A percentile compares a stretch with the other conserved stretches of the same genome.
phyloP scores from a whole-genome alignment of 2,329 filamentous ascomycete species.

The Aspergillus luchuensis region DNA sequence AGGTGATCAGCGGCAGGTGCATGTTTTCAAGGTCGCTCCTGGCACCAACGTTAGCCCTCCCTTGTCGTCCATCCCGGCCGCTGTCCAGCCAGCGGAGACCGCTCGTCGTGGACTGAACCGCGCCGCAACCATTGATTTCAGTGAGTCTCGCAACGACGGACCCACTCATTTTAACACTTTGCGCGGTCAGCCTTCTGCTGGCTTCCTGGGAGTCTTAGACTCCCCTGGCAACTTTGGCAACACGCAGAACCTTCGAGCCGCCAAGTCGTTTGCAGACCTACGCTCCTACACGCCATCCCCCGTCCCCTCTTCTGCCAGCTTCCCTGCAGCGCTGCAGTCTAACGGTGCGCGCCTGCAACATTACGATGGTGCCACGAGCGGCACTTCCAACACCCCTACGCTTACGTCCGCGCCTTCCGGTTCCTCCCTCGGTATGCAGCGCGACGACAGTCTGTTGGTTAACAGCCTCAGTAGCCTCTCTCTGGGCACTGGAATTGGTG shows the following conservation, averaged over 20 bases:
- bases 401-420: constrained; percentile 62
- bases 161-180: constrained; percentile 73
- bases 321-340: constrained; percentile 67
- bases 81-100: constrained; percentile 70
- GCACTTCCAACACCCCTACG: constrained; percentile 65
- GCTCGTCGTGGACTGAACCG: constrained; percentile 84
- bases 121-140: constrained; percentile 96
- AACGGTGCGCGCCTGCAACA: constrained; percentile 63
- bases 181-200: constrained; percentile 72
- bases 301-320: constrained; percentile 84
- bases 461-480: constrained; percentile 65
- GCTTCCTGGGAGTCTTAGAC: constrained; percentile 83
- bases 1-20: constrained; percentile 84
- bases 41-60: constrained; percentile 61
- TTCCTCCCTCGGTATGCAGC: constrained; percentile 50
- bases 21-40: constrained; percentile 69
- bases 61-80: constrained; percentile 61
- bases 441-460: constrained; percentile 62
- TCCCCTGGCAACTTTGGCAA: constrained; percentile 69
- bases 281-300: constrained; percentile 94
- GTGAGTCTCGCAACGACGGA: constrained; percentile 73
- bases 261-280: constrained; percentile 95
- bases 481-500: constrained; percentile 53
- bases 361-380: constrained; percentile 59
- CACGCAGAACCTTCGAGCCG: constrained; percentile 79